Evolutionary conservation across 2,329 filamentous ascomycete species (phyloP).

Genomic region (Cladosporium sp.): DNA sequence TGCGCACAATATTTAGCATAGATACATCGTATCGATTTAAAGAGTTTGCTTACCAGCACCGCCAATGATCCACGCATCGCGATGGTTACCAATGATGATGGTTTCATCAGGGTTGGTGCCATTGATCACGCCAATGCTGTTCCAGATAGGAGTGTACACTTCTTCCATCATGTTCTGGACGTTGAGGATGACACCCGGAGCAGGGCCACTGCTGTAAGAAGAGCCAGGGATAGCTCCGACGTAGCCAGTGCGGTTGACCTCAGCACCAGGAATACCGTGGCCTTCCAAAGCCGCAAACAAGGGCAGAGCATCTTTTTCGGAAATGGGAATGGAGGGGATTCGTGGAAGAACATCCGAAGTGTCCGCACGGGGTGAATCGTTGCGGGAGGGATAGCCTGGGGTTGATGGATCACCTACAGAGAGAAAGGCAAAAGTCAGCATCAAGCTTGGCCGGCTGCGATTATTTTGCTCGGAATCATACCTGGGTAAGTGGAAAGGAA

Average conservation of each 20-base stretch:
- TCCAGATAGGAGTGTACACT: slow-evolving; percentile 77
- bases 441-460: not conserved
- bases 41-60: slow-evolving; percentile 38
- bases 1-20: not conserved
- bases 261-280: slow-evolving; percentile 62
- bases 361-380: slow-evolving; percentile 70
- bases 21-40: not conserved
- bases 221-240: slow-evolving; percentile 69
- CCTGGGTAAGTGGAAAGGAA: slow-evolving; percentile 59
- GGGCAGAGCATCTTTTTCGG: slow-evolving; percentile 76
- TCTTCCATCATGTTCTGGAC: slow-evolving; percentile 80
- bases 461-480: slow-evolving; percentile 20
- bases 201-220: slow-evolving; percentile 74
- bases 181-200: slow-evolving; percentile 69
- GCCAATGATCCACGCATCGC: slow-evolving; percentile 57
- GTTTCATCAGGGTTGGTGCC: slow-evolving; percentile 61
- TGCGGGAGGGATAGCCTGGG: slow-evolving; percentile 82
- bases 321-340: slow-evolving; percentile 86
- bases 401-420: slow-evolving; percentile 70
- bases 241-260: slow-evolving; percentile 58
- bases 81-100: slow-evolving; percentile 55
- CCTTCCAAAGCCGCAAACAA: slow-evolving; percentile 81
- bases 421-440: slow-evolving; percentile 56
- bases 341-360: slow-evolving; percentile 64
- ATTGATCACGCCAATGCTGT: slow-evolving; percentile 69